Conservation (phyloP, 2,329 filamentous ascomycete genomes). For the Alternaria sp. region DNA sequence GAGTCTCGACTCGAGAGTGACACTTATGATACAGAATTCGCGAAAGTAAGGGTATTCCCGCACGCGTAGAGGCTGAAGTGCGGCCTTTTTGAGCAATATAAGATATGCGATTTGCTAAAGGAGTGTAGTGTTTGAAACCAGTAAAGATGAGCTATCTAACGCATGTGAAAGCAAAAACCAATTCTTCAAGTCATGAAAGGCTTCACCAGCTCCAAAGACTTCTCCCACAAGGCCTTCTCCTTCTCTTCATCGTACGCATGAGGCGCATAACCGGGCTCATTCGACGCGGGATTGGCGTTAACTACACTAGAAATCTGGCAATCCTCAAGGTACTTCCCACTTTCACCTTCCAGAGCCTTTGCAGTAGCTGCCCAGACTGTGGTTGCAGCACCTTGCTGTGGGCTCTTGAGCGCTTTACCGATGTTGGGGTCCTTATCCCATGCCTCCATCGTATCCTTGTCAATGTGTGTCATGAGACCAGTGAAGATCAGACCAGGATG, state of each 20-base stretch:
- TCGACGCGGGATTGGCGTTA: neutral
- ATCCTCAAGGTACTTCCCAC: constrained; percentile 47
- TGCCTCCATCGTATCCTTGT: neutral
- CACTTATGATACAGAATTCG: too few relatives aligned
- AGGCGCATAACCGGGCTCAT: constrained; percentile 32
- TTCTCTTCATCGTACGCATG: constrained; percentile 53
- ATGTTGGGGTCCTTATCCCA: constrained; percentile 23
- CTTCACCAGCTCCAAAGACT: constrained; percentile 34
- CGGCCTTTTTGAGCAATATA: too few relatives aligned
- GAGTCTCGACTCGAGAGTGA: too few relatives aligned
- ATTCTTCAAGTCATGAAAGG: neutral
- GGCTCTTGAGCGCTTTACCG: constrained; percentile 34
- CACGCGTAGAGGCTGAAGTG: too few relatives aligned
- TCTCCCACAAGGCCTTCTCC: constrained; percentile 56
- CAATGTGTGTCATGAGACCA: constrained; percentile 17
- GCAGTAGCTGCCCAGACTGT: constrained; percentile 47
- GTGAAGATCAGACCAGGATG: constrained; percentile 57
- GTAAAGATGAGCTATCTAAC: too few relatives aligned
- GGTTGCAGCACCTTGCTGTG: constrained; percentile 52
- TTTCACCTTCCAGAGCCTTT: constrained; percentile 46
- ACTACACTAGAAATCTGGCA: constrained; percentile 24
- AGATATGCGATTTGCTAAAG: too few relatives aligned
- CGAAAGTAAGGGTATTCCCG: too few relatives aligned
- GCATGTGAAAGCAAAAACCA: too few relatives aligned
- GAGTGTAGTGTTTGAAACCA: too few relatives aligned